A percentile compares a stretch with the other conserved stretches of the same genome.
These are phyloP conservation scores for Zoysia pacifica DNA, from an alignment of 176 grass and related monocot genomes.

Conservation along the genomic window DNA sequence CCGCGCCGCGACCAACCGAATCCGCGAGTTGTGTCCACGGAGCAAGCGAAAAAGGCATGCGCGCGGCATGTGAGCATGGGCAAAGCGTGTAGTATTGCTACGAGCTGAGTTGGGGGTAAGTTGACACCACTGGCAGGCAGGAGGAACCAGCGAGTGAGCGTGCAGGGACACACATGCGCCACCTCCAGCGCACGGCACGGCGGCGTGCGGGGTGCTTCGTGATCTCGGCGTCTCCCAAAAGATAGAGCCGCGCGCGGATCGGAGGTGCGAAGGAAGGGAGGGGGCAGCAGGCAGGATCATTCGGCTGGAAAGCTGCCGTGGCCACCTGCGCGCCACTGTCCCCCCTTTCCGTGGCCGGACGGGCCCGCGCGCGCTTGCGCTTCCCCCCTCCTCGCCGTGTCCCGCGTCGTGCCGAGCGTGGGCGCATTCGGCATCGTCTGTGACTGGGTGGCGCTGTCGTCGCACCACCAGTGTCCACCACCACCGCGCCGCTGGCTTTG, in stretches of 20 bases:
- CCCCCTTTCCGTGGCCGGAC: slow-evolving; percentile 51
- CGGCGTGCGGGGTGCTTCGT: background rate
- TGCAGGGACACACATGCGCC: background rate
- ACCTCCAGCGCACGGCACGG: background rate
- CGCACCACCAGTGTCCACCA: slow-evolving; percentile 22
- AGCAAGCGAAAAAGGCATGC: background rate
- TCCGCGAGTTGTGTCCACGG: background rate
- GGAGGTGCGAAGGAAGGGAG: background rate
- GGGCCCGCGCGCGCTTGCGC: slow-evolving; percentile 26
- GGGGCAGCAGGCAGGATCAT: slow-evolving; percentile 45
- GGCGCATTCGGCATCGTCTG: background rate
- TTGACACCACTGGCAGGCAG: background rate
- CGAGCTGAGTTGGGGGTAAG: background rate
- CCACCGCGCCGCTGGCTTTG: slow-evolving; percentile 13
- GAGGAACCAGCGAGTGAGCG: background rate
- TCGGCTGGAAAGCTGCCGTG: slow-evolving; percentile 46
- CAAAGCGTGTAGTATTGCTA: background rate
- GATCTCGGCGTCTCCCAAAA: background rate
- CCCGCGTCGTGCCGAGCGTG: background rate
- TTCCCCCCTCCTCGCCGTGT: background rate
- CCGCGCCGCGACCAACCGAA: slow-evolving; percentile 41
- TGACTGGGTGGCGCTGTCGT: slow-evolving; percentile 29
- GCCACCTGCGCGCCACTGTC: slow-evolving; percentile 45
- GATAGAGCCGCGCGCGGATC: background rate
- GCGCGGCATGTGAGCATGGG: slow-evolving; percentile 3